Conservation (phyloP, 495 filamentous ascomycete genomes). For the Neurospora cerealis region DNA sequence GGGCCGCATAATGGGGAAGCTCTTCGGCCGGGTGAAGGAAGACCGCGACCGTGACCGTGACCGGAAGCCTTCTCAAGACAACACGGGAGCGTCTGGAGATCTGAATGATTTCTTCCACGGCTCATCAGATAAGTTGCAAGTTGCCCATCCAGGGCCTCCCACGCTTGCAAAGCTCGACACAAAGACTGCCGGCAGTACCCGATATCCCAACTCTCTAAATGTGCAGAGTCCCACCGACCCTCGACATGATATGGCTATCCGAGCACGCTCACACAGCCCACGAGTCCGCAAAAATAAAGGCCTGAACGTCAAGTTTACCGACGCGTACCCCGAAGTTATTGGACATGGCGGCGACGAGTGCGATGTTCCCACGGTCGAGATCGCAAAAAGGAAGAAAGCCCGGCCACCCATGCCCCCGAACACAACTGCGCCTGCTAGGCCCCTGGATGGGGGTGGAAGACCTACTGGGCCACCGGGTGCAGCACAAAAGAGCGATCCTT, state of each 20-base stretch:
- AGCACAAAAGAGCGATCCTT: constrained; percentile 13
- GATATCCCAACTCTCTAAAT: constrained; percentile 33
- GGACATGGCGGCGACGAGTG: constrained; percentile 82
- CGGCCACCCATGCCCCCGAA: constrained; percentile 25
- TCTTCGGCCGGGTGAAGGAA: constrained; percentile 24
- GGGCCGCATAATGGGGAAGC: constrained; percentile 40
- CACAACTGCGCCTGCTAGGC: constrained; percentile 13
- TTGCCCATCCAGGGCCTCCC: constrained; percentile 30
- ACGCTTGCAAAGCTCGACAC: constrained; percentile 37
- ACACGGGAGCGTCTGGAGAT: constrained; percentile 24
- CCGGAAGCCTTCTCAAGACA: constrained; percentile 30
- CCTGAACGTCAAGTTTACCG: constrained; percentile 60
- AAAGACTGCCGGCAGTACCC: constrained; percentile 23
- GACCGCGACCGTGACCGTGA: constrained; percentile 24
- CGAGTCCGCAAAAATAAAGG: constrained; percentile 38
- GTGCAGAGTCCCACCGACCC: constrained; percentile 17
- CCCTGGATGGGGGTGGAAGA: constrained; percentile 8
- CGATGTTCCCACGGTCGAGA: constrained; percentile 55
- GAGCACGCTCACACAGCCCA: constrained; percentile 24
- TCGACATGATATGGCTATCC: constrained; percentile 21
- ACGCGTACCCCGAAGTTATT: constrained; percentile 62
- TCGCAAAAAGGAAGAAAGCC: constrained; percentile 43
- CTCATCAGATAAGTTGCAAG: constrained; percentile 29
- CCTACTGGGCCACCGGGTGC: constrained; percentile 13
- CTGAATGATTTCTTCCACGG: constrained; percentile 37